These are phyloP conservation scores for Samsoniella hepiali DNA, from an alignment of 2,329 filamentous ascomycete genomes.

Conservation along the genomic window DNA sequence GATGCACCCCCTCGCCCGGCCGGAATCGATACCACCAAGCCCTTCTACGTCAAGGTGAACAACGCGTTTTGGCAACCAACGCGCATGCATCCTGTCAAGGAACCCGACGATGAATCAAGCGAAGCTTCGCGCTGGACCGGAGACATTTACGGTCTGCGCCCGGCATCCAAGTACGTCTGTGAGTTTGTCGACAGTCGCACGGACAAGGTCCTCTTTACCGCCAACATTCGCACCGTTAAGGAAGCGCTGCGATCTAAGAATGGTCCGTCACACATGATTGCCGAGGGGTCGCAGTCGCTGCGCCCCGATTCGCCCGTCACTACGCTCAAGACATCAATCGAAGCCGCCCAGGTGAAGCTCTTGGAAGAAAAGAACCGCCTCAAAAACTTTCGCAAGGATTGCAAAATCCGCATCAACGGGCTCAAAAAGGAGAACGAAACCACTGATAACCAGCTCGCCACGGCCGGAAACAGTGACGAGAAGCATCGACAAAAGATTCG, in stretches of 20 bases:
- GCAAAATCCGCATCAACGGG: constrained; percentile 64
- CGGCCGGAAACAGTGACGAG: constrained; percentile 70
- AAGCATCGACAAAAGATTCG: constrained; percentile 71
- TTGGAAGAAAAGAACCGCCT: constrained; percentile 65
- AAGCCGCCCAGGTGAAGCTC: constrained; percentile 66
- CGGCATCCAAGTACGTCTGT: constrained; percentile 72
- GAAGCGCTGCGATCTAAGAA: constrained; percentile 39
- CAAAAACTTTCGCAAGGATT: constrained; percentile 70
- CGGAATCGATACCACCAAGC: constrained; percentile 65
- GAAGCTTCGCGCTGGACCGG: constrained; percentile 63
- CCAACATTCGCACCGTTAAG: constrained; percentile 64
- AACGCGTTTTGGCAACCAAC: constrained; percentile 77
- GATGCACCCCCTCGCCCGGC: constrained; percentile 32
- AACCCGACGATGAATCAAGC: constrained; percentile 31
- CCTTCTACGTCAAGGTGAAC: constrained; percentile 76
- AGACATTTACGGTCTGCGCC: constrained; percentile 65
- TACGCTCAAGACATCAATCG: constrained; percentile 73
- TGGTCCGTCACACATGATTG: constrained; percentile 28
- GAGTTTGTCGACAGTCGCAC: constrained; percentile 71
- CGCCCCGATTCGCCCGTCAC: constrained; percentile 74
- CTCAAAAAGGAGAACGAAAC: constrained; percentile 72
- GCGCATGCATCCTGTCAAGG: constrained; percentile 56
- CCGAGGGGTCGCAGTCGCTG: constrained; percentile 55
- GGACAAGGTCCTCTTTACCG: constrained; percentile 64
- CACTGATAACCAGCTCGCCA: constrained; percentile 62